Conservation (phyloP, 768 basidiomycete genomes). For the Kwoniella sp. region DNA sequence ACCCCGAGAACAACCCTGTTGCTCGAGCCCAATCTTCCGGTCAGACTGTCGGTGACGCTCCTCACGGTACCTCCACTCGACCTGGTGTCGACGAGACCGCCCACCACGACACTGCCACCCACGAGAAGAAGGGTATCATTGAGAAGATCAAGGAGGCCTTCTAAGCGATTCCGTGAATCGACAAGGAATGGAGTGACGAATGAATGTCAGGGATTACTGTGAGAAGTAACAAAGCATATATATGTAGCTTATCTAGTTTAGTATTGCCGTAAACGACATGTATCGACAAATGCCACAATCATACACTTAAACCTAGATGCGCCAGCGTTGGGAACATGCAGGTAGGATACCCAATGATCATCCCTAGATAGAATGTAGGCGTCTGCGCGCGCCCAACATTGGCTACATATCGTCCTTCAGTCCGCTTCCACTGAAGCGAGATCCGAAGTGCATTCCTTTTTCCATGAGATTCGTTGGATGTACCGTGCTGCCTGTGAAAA, state of each 20-base stretch:
- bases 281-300: no score
- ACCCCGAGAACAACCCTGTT: slow-evolving; percentile 38
- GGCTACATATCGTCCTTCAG: no score
- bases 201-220: not conserved
- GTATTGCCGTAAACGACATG: slow-evolving; percentile 12
- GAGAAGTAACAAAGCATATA: slow-evolving; percentile 4
- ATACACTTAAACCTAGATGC: no score
- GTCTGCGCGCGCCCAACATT: no score
- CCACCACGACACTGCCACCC: not conserved
- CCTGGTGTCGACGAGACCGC: slow-evolving; percentile 9
- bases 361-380: no score
- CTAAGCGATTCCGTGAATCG: not conserved
- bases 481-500: no score
- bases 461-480: no score
- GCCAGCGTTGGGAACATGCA: no score
- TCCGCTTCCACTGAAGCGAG: no score
- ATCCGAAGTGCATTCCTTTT: no score
- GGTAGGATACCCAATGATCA: no score
- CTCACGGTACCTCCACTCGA: slow-evolving; percentile 14
- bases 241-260: slow-evolving; percentile 15
- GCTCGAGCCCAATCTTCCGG: slow-evolving; percentile 30
- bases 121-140: slow-evolving; percentile 23
- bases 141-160: slow-evolving; percentile 24
- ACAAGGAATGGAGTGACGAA: not conserved
- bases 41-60: slow-evolving; percentile 9